These are phyloP conservation scores for Kuraishia cidri DNA, from an alignment of 805 yeast species.

Conservation along the genomic window DNA sequence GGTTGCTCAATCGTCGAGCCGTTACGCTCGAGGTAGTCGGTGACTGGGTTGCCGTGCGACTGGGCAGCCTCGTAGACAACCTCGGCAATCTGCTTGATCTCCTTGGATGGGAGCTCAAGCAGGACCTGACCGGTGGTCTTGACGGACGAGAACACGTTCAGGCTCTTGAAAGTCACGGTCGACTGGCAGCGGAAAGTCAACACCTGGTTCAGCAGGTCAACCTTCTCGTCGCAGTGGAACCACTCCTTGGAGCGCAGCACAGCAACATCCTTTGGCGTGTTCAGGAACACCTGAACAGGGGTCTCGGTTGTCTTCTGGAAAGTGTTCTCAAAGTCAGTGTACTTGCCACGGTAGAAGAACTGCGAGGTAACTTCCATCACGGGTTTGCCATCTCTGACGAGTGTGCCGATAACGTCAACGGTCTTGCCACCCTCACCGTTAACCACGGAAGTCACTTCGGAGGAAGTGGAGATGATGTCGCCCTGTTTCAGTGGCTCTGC, in stretches of 20 bases:
- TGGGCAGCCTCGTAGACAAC: constrained; percentile 85
- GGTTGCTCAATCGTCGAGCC: constrained; percentile 95
- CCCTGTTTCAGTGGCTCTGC: constrained; percentile 85
- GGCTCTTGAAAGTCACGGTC: constrained; percentile 71
- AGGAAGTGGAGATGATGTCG: constrained; percentile 74
- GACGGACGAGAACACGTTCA: constrained; percentile 68
- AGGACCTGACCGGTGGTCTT: constrained; percentile 77
- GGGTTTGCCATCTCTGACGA: constrained; percentile 65
- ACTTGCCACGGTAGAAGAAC: constrained; percentile 93
- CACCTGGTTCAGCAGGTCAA: constrained; percentile 69
- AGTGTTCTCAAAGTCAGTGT: constrained; percentile 82
- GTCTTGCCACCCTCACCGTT: constrained; percentile 91
- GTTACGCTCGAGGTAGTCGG: constrained; percentile 85
- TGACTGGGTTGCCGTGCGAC: constrained; percentile 95
- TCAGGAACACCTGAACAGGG: constrained; percentile 71
- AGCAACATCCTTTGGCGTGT: constrained; percentile 82
- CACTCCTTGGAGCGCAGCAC: constrained; percentile 93
- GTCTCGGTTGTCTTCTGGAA: constrained; percentile 84
- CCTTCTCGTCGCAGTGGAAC: constrained; percentile 75
- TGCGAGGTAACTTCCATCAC: constrained; percentile 93
- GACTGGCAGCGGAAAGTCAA: constrained; percentile 88
- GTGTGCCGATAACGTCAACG: constrained; percentile 90
- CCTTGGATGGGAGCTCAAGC: constrained; percentile 88
- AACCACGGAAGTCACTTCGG: constrained; percentile 80
- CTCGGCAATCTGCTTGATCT: constrained; percentile 73